Percentiles rank a stretch among this genome's conserved stretches.
Evolutionary conservation across 164 flowering plant species (phyloP).

Genomic region (Annona cherimola): DNA sequence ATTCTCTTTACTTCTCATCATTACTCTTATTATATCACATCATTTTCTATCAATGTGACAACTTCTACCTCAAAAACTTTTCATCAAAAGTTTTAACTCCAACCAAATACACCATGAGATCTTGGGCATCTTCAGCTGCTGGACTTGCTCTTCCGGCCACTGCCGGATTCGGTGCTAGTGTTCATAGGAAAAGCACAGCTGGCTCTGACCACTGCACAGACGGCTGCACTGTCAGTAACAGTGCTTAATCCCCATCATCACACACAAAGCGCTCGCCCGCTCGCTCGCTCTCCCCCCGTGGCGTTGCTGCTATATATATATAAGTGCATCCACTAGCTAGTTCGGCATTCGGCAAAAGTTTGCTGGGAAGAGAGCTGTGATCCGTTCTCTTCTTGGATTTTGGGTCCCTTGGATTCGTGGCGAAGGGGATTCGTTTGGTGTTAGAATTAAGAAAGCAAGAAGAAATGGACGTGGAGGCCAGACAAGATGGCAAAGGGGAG

Average conservation of each 20-base stretch:
- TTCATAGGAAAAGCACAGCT: conserved; percentile 3
- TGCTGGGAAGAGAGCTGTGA: background rate
- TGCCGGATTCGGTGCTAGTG: background rate
- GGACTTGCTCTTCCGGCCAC: background rate
- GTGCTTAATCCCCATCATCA: conserved; percentile 5
- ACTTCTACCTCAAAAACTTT: too few relatives aligned
- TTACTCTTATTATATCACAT: too few relatives aligned
- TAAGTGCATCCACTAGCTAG: conserved; percentile 7
- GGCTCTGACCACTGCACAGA: conserved; percentile 15
- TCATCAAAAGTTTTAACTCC: too few relatives aligned
- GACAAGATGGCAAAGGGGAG: conserved; percentile 18
- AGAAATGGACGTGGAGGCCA: conserved; percentile 18
- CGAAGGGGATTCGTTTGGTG: background rate
- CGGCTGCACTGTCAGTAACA: conserved; percentile 15
- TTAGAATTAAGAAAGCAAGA: background rate
- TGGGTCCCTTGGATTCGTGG: too few relatives aligned
- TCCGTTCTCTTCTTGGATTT: conserved; percentile 5
- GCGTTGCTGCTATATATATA: conserved; percentile 4
- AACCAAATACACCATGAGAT: too few relatives aligned
- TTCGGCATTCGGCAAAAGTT: conserved; percentile 1
- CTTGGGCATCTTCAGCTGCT: too few relatives aligned
- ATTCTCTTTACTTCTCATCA: too few relatives aligned
- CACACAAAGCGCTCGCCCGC: background rate
- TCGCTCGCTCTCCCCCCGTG: conserved; percentile 6
- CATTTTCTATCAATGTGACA: too few relatives aligned